Conservation (phyloP, 2,329 filamentous ascomycete genomes). For the Tolypocladium nubicola region DNA sequence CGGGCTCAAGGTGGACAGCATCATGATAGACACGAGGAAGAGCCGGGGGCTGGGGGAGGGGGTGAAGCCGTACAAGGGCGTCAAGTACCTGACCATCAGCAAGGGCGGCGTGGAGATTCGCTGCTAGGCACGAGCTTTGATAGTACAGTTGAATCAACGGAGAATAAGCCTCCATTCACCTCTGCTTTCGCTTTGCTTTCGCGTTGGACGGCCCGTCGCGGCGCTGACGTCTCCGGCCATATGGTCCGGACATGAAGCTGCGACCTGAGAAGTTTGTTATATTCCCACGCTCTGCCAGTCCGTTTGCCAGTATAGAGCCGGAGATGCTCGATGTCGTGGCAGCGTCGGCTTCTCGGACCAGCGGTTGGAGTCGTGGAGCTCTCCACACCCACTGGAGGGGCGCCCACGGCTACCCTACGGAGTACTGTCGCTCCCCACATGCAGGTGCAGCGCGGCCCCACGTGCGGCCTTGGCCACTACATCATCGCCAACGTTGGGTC, state of each 20-base stretch:
- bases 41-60: conserved; percentile 78
- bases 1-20: conserved; percentile 56
- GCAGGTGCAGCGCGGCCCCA: not conserved
- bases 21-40: conserved; percentile 62
- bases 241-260: too few relatives aligned
- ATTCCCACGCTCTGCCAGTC: too few relatives aligned
- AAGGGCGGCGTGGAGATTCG: conserved; percentile 54
- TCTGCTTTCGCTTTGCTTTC: too few relatives aligned
- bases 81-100: conserved; percentile 84
- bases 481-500: not conserved
- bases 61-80: conserved; percentile 92
- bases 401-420: not conserved
- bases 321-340: not conserved
- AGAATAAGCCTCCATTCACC: not conserved
- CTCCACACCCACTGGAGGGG: not conserved
- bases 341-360: not conserved
- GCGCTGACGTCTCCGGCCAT: too few relatives aligned
- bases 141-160: not conserved
- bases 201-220: too few relatives aligned
- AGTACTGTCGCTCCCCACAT: not conserved
- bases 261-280: too few relatives aligned
- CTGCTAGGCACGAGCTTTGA: conserved; percentile 28
- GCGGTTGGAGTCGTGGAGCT: not conserved
- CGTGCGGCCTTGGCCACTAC: not conserved
- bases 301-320: not conserved